Percentiles rank a stretch among this genome's conserved stretches.
phyloP scores from a whole-genome alignment of 441 rosid species.

The Melastoma candidum region DNA sequence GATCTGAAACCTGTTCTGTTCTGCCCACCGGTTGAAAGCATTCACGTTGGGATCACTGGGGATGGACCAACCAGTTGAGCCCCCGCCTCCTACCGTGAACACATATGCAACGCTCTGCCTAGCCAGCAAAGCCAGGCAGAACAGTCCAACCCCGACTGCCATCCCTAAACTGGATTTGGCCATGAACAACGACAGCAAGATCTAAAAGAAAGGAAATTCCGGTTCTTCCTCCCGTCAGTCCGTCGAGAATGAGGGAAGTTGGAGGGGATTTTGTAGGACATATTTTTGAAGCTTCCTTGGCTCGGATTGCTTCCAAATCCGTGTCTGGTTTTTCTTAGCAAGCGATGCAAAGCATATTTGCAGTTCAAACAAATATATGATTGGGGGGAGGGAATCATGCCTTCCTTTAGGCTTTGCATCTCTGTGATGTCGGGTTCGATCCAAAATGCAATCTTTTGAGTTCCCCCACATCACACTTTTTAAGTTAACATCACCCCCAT shows the following conservation, averaged over 20 bases:
- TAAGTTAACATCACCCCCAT: too few species aligned
- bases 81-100: constrained; percentile 37
- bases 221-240: not conserved
- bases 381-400: too few species aligned
- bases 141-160: constrained; percentile 21
- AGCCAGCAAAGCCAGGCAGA: constrained; percentile 31
- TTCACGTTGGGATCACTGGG: constrained; percentile 24
- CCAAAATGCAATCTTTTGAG: too few species aligned
- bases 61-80: constrained; percentile 46
- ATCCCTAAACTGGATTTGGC: constrained; percentile 12
- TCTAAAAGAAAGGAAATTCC: too few species aligned
- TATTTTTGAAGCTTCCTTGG: constrained; percentile 38
- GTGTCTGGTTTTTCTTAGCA: constrained; percentile 28
- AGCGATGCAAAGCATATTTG: constrained; percentile 62
- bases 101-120: constrained; percentile 37
- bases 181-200: constrained; percentile 6
- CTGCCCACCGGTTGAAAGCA: constrained; percentile 61
- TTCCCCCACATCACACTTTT: too few species aligned
- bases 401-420: too few species aligned
- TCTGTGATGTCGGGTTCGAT: too few species aligned
- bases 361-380: not conserved
- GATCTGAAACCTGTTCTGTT: constrained; percentile 54
- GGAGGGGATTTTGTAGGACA: constrained; percentile 46
- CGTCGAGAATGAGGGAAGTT: constrained; percentile 11
- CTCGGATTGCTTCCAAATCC: constrained; percentile 12